These are phyloP conservation scores for Favolaschia claudopus DNA, from an alignment of 768 basidiomycete genomes.

Conservation along the genomic window DNA sequence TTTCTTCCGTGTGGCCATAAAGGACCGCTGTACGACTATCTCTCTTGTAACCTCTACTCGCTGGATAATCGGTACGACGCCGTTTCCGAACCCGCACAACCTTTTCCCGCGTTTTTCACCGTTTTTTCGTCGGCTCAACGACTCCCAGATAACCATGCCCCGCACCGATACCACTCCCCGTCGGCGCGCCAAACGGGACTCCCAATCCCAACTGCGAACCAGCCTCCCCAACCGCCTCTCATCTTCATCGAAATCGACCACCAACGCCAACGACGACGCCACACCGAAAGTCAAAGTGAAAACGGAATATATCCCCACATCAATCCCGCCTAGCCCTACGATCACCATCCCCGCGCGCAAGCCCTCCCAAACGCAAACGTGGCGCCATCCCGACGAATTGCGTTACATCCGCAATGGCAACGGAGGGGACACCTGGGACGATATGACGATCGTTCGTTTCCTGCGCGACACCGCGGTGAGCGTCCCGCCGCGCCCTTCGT, in stretches of 20 bases:
- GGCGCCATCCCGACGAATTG: slow-evolving; percentile 18
- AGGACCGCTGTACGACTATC: not conserved
- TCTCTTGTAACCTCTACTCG: not conserved
- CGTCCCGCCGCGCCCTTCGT: not conserved
- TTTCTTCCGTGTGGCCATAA: not conserved
- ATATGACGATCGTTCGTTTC: slow-evolving; percentile 3
- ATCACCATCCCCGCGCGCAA: not conserved
- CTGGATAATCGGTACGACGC: too few relatives aligned
- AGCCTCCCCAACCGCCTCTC: not conserved
- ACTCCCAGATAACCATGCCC: slow-evolving; percentile 1
- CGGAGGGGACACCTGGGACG: not conserved
- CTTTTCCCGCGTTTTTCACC: too few relatives aligned
- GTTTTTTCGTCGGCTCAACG: not conserved
- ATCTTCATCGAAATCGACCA: too few relatives aligned
- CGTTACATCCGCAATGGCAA: not conserved
- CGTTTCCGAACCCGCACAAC: not conserved
- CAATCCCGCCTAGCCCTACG: not conserved
- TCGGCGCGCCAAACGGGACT: not conserved
- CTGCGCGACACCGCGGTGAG: not conserved
- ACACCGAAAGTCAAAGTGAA: not conserved
- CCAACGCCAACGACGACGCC: not conserved
- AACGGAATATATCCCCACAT: not conserved
- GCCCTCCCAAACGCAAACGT: not conserved
- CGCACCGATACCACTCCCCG: not conserved
- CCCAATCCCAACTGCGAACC: not conserved